Evolutionary conservation across 2,329 filamentous ascomycete species (phyloP).

Genomic region (Thelonectria discophora): DNA sequence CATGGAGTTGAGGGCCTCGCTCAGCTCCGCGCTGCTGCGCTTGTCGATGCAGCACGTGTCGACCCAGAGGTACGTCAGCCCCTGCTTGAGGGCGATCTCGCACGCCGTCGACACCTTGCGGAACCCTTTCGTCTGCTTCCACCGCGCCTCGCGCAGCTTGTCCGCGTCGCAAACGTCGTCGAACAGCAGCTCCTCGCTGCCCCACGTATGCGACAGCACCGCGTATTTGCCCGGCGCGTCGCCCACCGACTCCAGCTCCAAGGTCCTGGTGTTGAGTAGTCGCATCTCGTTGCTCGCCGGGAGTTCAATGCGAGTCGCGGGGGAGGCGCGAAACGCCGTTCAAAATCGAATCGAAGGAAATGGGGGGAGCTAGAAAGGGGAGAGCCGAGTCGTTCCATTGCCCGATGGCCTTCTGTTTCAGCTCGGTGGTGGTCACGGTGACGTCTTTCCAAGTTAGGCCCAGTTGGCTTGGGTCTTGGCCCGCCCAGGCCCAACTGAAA

Average conservation of each 20-base stretch:
- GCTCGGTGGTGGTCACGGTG: conserved; percentile 23
- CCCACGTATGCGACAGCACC: conserved; percentile 43
- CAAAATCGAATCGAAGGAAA: neutral
- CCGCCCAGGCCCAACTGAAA: neutral
- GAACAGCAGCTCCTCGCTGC: conserved; percentile 38
- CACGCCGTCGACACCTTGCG: conserved; percentile 37
- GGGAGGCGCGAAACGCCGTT: neutral
- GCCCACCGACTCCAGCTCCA: conserved; percentile 36
- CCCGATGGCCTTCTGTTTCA: conserved; percentile 15
- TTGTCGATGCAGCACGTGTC: conserved; percentile 44
- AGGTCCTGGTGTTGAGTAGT: conserved; percentile 41
- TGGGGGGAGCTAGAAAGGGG: conserved; percentile 7
- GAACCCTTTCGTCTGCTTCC: conserved; percentile 34
- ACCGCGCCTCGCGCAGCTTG: conserved; percentile 32
- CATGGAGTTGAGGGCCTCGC: conserved; percentile 41
- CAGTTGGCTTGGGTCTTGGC: conserved; percentile 6
- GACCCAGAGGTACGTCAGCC: conserved; percentile 38
- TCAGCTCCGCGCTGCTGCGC: conserved; percentile 39
- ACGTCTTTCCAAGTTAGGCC: conserved; percentile 26
- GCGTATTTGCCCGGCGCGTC: conserved; percentile 34
- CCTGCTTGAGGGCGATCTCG: conserved; percentile 35
- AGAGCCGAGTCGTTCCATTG: conserved; percentile 11
- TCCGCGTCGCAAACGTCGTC: conserved; percentile 33
- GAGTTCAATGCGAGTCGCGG: neutral
- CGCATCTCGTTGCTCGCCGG: conserved; percentile 32